Conservation (phyloP, 805 yeast species). For the Lipomyces orientalis region DNA sequence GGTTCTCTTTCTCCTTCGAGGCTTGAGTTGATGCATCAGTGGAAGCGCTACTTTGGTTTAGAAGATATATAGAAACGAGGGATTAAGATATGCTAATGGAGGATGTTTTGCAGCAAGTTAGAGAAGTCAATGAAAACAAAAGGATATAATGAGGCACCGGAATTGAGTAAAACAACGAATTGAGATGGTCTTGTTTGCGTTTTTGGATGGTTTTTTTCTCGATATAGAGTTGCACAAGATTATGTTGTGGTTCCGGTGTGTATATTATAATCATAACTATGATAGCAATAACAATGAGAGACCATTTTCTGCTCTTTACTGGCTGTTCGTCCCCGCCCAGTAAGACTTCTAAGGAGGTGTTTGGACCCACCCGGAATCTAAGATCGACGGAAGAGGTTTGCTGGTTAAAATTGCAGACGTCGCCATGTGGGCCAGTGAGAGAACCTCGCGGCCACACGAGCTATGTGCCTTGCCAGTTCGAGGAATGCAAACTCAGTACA, state of each 20-base stretch:
- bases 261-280: not conserved
- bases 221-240: not conserved
- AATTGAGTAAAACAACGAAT: not conserved
- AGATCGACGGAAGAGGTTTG: too few relatives aligned
- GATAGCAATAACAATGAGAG: too few relatives aligned
- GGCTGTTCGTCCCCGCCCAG: too few relatives aligned
- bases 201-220: not conserved
- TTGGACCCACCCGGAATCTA: too few relatives aligned
- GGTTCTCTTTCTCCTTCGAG: constrained; percentile 90
- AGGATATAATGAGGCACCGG: not conserved
- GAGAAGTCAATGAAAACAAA: not conserved
- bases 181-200: not conserved
- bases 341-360: too few relatives aligned
- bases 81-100: not conserved
- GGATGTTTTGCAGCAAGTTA: not conserved
- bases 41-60: not conserved
- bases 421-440: too few relatives aligned
- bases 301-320: too few relatives aligned
- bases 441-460: too few relatives aligned
- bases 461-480: too few relatives aligned
- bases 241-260: not conserved
- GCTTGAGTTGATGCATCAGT: constrained; percentile 57
- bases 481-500: too few relatives aligned
- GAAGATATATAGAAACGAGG: not conserved
- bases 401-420: too few relatives aligned